Evolutionary conservation across 2,329 filamentous ascomycete species (phyloP).

Genomic region (Albophoma yamanashiensis): DNA sequence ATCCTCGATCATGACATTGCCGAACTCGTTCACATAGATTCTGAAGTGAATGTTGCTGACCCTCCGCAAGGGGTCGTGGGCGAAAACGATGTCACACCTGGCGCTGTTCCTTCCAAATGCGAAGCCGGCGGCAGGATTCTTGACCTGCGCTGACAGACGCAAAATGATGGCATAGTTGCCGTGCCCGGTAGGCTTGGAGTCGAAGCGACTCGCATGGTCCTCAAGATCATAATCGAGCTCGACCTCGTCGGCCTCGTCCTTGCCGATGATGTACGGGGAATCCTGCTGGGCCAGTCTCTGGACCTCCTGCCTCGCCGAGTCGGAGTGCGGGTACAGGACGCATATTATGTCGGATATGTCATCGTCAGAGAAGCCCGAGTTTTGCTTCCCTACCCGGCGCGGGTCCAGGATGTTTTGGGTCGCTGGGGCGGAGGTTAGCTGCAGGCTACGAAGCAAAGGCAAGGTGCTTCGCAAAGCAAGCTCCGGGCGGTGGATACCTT

Average conservation of each 20-base stretch:
- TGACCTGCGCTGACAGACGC: constrained; percentile 63
- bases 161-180: constrained; percentile 64
- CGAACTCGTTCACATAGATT: constrained; percentile 80
- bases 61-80: constrained; percentile 55
- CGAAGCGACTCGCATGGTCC: constrained; percentile 38
- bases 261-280: constrained; percentile 38
- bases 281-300: constrained; percentile 34
- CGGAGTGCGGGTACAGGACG: constrained; percentile 71
- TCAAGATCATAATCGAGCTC: constrained; percentile 40
- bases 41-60: constrained; percentile 95
- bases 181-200: constrained; percentile 31
- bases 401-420: constrained; percentile 55
- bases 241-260: constrained; percentile 36
- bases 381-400: constrained; percentile 65
- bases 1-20: constrained; percentile 85
- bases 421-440: constrained; percentile 4
- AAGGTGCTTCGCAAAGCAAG: not conserved
- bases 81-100: constrained; percentile 63
- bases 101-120: constrained; percentile 69
- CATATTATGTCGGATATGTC: constrained; percentile 85
- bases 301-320: constrained; percentile 63
- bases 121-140: constrained; percentile 63
- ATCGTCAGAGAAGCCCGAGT: constrained; percentile 71
- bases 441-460: not conserved
- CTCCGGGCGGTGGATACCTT: constrained; percentile 18